Conservation (phyloP, 805 yeast species). For the Blastobotrys muscicola region DNA sequence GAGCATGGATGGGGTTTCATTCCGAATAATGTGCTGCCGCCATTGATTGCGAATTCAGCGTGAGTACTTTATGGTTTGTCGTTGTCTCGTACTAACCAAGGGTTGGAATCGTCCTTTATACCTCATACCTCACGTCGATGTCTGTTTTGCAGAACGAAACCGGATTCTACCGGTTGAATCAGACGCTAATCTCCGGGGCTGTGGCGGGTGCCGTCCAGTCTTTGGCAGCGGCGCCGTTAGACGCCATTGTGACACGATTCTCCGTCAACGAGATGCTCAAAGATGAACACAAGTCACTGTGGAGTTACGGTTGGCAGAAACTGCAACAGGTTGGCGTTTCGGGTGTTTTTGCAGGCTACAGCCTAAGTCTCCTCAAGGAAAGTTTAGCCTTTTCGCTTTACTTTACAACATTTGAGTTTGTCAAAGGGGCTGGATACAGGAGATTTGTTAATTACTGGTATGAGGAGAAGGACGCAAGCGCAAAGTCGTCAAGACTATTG, state of each 20-base stretch:
- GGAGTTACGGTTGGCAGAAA: slow-evolving; percentile 67
- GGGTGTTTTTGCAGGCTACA: slow-evolving; percentile 86
- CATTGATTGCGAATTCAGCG: slow-evolving; percentile 79
- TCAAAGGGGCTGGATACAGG: slow-evolving; percentile 44
- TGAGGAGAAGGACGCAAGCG: slow-evolving; percentile 17
- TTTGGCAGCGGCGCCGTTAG: slow-evolving; percentile 88
- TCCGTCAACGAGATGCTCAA: slow-evolving; percentile 62
- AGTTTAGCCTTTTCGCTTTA: slow-evolving; percentile 74
- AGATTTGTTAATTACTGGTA: slow-evolving; percentile 15
- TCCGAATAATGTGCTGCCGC: slow-evolving; percentile 81
- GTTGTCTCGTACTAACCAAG: slow-evolving; percentile 1
- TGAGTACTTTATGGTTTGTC: too few relatives aligned
- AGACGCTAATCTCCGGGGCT: slow-evolving; percentile 65
- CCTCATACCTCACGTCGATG: slow-evolving; percentile 52
- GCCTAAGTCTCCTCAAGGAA: slow-evolving; percentile 71
- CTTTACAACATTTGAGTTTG: slow-evolving; percentile 69
- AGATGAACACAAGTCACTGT: slow-evolving; percentile 59
- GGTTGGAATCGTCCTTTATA: slow-evolving; percentile 76
- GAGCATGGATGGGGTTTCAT: slow-evolving; percentile 80
- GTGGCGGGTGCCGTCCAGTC: slow-evolving; percentile 83
- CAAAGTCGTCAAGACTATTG: slow-evolving; percentile 34
- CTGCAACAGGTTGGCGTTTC: slow-evolving; percentile 62
- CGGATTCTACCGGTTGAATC: slow-evolving; percentile 37
- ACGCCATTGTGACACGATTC: slow-evolving; percentile 80
- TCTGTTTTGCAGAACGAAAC: slow-evolving; percentile 16